Base-by-base conservation (phyloP, 768 basidiomycete species). In the Russula sp. region DNA sequence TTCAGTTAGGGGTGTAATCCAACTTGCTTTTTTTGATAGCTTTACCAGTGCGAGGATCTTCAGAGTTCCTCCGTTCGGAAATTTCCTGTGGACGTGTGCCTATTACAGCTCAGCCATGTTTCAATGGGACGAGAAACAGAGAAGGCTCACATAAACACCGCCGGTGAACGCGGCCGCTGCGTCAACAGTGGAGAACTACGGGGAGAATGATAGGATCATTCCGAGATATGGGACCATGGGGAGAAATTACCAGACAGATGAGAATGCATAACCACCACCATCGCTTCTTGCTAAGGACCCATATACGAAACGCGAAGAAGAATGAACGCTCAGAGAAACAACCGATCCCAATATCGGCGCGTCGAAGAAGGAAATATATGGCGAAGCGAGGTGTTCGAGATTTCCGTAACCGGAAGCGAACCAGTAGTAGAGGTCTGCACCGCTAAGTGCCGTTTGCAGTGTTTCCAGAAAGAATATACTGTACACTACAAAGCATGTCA, bases 261-360 rank as follows among this genome's bases (percentile, higher is more conserved):
- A 55, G 3, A 16, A 38, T 6, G 22, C 53, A 55, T 24, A 55
- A 10, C 53, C 36, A 55, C 53, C 53, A 55, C 22, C 11, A 24
- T 26, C 22, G 9, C 53, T 18, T 38, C 22, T 36, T 18, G 53
- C 53, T 38, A 4, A 65, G 59, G 34, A 65, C 40, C 64, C 53
- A 71, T 24, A 76, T 75, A 9, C 74, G 70, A 53, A 72, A 74
- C 51, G 70, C 72, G 68, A 73, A 75, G 57, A 76, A 76, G 6
- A 73, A 44, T 75, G 73, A 14, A 75, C 70, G 9, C 64, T 60
- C 26, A 75, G 64, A 6, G 71, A 68, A n/a, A 73, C 68, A 4
- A 72, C 20, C 2, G 68, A 59, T 6, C 71, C 74, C 24, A 75
- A 67, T 7, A 75, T 59, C 18, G 73, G 73, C 3, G 68, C 67